These are phyloP conservation scores for Trichosporon faecale DNA, from an alignment of 1,284 basidiomycete genomes.

Conservation along the genomic window DNA sequence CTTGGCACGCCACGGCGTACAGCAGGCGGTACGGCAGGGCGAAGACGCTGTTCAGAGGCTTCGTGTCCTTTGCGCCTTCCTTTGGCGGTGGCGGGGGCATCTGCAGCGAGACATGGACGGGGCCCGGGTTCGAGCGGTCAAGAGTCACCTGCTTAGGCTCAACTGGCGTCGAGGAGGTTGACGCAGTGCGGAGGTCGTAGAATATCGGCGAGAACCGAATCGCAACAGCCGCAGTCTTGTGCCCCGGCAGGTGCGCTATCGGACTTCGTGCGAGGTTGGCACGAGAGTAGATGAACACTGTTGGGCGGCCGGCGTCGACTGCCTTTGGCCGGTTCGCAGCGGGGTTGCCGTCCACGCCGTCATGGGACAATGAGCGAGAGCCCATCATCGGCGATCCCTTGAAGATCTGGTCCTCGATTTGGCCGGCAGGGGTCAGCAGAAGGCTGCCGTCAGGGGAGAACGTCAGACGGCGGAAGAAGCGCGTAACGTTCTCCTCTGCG, in stretches of 20 bases:
- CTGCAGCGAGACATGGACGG: conserved; percentile 44
- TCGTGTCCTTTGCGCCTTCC: conserved; percentile 27
- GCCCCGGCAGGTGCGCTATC: conserved; percentile 90
- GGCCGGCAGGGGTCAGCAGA: conserved; percentile 89
- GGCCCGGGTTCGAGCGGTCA: conserved; percentile 61
- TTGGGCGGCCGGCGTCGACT: conserved; percentile 57
- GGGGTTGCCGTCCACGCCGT: conserved; percentile 45
- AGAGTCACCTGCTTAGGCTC: conserved; percentile 63
- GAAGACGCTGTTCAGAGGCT: conserved; percentile 59
- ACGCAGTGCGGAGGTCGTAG: conserved; percentile 73
- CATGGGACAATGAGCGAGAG: conserved; percentile 43
- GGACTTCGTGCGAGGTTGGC: conserved; percentile 88
- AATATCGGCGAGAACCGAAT: conserved; percentile 91
- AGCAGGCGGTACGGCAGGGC: conserved; percentile 89
- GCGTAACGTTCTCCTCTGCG: conserved; percentile 90
- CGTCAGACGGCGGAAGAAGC: conserved; percentile 89
- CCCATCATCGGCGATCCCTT: conserved; percentile 53
- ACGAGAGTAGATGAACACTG: conserved; percentile 93
- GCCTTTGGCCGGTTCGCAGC: conserved; percentile 21
- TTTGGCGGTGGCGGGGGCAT: conserved; percentile 53
- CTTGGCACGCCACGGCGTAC: conserved; percentile 95
- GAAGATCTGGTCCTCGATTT: conserved; percentile 84
- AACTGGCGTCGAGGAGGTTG: conserved; percentile 48
- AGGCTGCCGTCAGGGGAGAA: conserved; percentile 94
- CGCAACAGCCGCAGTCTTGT: conserved; percentile 90